Conservation (phyloP, 257 asterid species). For the Nicotiana noctiflora region DNA sequence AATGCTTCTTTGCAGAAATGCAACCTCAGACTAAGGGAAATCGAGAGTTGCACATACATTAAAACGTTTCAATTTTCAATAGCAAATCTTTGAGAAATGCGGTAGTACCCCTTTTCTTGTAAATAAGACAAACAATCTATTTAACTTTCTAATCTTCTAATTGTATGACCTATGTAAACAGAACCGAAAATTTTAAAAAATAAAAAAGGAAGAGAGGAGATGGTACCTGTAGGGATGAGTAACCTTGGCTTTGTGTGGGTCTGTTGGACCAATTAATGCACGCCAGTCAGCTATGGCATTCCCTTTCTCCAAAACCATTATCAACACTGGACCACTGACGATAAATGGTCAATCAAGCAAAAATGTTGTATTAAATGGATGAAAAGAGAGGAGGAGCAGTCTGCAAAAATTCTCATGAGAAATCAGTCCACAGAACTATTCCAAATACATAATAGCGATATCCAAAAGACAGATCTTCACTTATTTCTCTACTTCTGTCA, state of each 20-base stretch:
- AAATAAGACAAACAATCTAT: neutral
- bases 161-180: neutral
- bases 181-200: neutral
- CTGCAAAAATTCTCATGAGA: neutral
- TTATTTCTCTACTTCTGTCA: neutral
- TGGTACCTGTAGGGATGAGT: slow-evolving; percentile 74
- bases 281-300: slow-evolving; percentile 88
- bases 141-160: neutral
- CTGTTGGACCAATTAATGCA: slow-evolving; percentile 80
- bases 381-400: neutral
- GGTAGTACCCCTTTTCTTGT: neutral
- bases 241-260: slow-evolving; percentile 54
- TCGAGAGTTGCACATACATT: neutral
- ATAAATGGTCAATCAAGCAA: neutral
- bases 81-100: neutral
- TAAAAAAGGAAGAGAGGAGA: neutral
- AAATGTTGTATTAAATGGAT: neutral
- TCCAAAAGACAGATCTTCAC: neutral
- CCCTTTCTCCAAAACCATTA: slow-evolving; percentile 74
- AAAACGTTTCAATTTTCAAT: neutral
- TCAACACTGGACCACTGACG: slow-evolving; percentile 62
- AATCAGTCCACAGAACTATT: neutral
- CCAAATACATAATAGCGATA: neutral
- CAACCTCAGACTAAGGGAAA: neutral
- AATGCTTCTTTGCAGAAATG: neutral